Percentiles rank a stretch among this genome's conserved stretches.
These are phyloP conservation scores for Yamadazyma insecticola DNA, from an alignment of 805 yeast genomes.

Conservation along the genomic window DNA sequence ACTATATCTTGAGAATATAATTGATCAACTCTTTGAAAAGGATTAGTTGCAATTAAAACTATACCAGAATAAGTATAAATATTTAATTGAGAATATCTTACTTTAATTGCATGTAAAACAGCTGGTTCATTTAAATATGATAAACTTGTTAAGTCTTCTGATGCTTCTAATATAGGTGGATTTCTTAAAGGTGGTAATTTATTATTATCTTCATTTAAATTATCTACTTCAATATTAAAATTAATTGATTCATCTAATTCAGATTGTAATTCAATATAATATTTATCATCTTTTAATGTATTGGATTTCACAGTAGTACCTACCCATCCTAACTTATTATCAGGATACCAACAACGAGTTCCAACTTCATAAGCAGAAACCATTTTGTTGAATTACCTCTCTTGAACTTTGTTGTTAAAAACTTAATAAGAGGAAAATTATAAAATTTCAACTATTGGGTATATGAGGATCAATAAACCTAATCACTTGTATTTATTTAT, in stretches of 20 bases:
- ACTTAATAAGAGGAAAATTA: no score
- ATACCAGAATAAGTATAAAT: slow-evolving; percentile 97
- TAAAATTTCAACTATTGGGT: no score
- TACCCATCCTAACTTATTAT: slow-evolving; percentile 68
- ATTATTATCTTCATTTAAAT: slow-evolving; percentile 47
- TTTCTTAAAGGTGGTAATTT: slow-evolving; percentile 79
- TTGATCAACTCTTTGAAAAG: slow-evolving; percentile 89
- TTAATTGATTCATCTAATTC: slow-evolving; percentile 43
- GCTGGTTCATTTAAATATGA: slow-evolving; percentile 96
- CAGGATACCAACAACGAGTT: slow-evolving; percentile 81
- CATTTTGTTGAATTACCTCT: slow-evolving; percentile 7
- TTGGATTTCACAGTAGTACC: slow-evolving; percentile 56
- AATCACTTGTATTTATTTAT: no score
- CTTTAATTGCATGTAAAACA: slow-evolving; percentile 86
- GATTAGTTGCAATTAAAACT: slow-evolving; percentile 93
- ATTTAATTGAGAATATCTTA: slow-evolving; percentile 82
- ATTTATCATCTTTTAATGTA: slow-evolving; percentile 36
- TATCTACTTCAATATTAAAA: slow-evolving; percentile 45
- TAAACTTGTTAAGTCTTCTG: slow-evolving; percentile 88
- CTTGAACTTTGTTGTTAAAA: no score
- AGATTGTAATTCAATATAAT: slow-evolving; percentile 47
- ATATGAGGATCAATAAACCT: no score
- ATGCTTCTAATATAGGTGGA: slow-evolving; percentile 88
- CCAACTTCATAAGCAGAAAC: slow-evolving; percentile 24
- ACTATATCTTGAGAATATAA: slow-evolving; percentile 88